These are phyloP conservation scores for Astrocystis sublimbata DNA, from an alignment of 495 filamentous ascomycete species.

Conservation along the genomic window DNA sequence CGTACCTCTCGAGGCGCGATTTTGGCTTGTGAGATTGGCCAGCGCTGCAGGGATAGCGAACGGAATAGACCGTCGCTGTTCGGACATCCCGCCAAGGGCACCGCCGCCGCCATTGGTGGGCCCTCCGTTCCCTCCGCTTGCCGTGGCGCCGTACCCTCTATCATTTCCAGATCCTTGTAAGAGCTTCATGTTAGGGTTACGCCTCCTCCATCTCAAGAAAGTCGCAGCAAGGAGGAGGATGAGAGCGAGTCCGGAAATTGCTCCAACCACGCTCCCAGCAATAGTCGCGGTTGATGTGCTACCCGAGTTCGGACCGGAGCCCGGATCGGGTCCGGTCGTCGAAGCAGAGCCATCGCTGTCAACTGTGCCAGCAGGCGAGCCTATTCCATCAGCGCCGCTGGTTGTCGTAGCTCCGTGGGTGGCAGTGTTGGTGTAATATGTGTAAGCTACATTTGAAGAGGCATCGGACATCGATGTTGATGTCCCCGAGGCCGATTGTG, in stretches of 20 bases:
- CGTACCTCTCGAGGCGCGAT: conserved; percentile 49
- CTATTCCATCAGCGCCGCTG: conserved; percentile 12
- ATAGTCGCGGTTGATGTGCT: conserved; percentile 38
- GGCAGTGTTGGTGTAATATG: conserved; percentile 13
- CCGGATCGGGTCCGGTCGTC: conserved; percentile 3
- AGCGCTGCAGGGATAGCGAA: conserved; percentile 59
- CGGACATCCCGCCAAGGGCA: conserved; percentile 39
- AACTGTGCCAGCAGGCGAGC: conserved; percentile 19
- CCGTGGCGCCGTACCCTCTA: conserved; percentile 31
- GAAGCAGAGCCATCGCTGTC: conserved; percentile 11
- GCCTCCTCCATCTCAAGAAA: conserved; percentile 58
- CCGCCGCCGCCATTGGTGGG: conserved; percentile 23
- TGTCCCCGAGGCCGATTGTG: conserved; percentile 11
- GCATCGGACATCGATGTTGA: conserved; percentile 25
- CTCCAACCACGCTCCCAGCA: conserved; percentile 67
- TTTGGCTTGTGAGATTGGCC: conserved; percentile 47
- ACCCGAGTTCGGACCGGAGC: conserved; percentile 20
- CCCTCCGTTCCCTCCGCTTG: conserved; percentile 29
- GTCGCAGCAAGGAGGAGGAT: conserved; percentile 57
- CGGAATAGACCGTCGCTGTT: conserved; percentile 48
- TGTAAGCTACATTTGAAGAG: conserved; percentile 21
- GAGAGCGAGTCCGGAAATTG: conserved; percentile 62
- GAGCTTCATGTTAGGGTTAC: conserved; percentile 35
- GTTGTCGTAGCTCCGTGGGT: conserved; percentile 8
- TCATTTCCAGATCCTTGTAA: conserved; percentile 35